Evolutionary conservation across 805 yeast genomes (phyloP).

Genomic region (Cyberlindnera euphorbiiphila): DNA sequence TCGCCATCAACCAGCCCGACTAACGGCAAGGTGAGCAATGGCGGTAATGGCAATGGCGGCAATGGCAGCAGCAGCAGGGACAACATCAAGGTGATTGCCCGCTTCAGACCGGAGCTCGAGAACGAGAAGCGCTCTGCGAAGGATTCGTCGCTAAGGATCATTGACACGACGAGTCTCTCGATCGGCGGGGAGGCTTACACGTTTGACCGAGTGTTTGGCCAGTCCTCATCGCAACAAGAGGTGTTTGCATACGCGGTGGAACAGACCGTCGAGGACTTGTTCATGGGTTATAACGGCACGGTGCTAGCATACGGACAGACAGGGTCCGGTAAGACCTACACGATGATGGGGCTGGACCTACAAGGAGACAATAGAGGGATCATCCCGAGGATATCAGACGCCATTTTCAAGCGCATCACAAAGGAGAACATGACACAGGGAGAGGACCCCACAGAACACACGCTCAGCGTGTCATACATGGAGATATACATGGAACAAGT

Average conservation of each 20-base stretch:
- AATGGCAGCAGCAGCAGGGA: too few species aligned
- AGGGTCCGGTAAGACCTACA: slow-evolving; percentile 71
- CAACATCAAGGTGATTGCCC: slow-evolving; percentile 63
- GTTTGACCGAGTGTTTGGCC: slow-evolving; percentile 62
- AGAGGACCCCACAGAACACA: slow-evolving; percentile 52
- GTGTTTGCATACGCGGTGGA: slow-evolving; percentile 56
- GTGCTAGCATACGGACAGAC: slow-evolving; percentile 79
- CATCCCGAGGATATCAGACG: slow-evolving; percentile 67
- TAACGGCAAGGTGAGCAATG: too few species aligned
- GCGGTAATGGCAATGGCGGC: too few species aligned
- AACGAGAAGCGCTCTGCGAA: slow-evolving; percentile 26
- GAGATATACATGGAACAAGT: slow-evolving; percentile 81
- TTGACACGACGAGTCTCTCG: slow-evolving; percentile 14
- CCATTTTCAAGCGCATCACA: slow-evolving; percentile 55
- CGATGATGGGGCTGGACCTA: slow-evolving; percentile 65
- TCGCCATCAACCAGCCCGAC: too few species aligned
- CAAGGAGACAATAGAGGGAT: slow-evolving; percentile 42
- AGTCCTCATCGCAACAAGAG: slow-evolving; percentile 47
- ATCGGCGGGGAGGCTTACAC: slow-evolving; percentile 37
- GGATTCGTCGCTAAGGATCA: slow-evolving; percentile 8
- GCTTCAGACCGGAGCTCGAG: slow-evolving; percentile 59
- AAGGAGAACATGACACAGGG: slow-evolving; percentile 24
- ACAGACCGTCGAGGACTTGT: slow-evolving; percentile 64
- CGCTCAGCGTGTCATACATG: slow-evolving; percentile 62
- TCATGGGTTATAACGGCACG: slow-evolving; percentile 75